Base-by-base conservation (phyloP, 345 rosid species). In the Eucalyptus curtisii region DNA sequence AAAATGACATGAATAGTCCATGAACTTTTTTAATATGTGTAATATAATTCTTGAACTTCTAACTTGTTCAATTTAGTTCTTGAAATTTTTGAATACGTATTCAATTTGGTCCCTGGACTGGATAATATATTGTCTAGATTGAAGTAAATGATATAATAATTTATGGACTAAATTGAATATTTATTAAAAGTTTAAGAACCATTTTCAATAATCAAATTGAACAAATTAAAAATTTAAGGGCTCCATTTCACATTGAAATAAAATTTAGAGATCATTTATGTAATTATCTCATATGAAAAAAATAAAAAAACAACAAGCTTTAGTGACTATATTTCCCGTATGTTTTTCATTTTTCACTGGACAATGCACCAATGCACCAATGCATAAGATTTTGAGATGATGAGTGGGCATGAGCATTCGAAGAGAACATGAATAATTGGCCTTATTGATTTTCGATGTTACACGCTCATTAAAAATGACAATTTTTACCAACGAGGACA, bases 121-220 rank as follows among this genome's bases (percentile, higher is more conserved):
- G 61, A 55, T 55, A 55, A 55, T 55, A 5, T 3, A 55, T 4
- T 1, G 30, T 2, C 30, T 55, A 55, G 61, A 55, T 55, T 1
- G 3, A 55, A 55, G 12, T 3, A 0, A 10, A 55, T 55, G 61
- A 55, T 55, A 22, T 55, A 9, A n/a, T 22, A 22, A 55, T 55
- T 55, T 10, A 24, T 9, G 30, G 2, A 55, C 30, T 55, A 55
- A 9, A 55, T 55, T 55, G 13, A 55, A 55, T 24, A 7, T 52
- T 52, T 52, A 7, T 1, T 19, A 52, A 52, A 52, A 52, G 1
- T 52, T 52, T 52, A 52, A 52, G 25, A 2, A 52, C 25, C 25
- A 7, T 0, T 8, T 24, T 55, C 3, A 55, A 55, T 22, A 2
- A 24, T 22, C 2, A 55, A 22, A 55, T 3, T 55, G 13, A 55